Evolutionary conservation across 768 basidiomycete species (phyloP).

Genomic region (Termitomyces titanicus): DNA sequence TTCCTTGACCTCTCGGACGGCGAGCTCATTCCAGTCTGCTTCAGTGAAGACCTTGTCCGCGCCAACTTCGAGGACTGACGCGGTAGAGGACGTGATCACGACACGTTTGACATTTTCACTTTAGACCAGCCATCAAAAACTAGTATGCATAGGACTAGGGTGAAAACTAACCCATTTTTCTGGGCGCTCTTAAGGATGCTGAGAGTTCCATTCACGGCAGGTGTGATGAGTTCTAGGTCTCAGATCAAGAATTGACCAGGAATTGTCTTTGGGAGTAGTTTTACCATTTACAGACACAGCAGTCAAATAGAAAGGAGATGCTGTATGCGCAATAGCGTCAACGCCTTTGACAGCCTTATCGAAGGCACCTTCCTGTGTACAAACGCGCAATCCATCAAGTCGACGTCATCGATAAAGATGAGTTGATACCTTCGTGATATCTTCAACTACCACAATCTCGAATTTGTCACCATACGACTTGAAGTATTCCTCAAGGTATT

Average conservation of each 20-base stretch:
- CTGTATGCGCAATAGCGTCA: conserved; percentile 59
- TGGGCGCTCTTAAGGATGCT: conserved; percentile 56
- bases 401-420: not conserved
- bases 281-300: conserved; percentile 33
- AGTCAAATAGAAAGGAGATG: conserved; percentile 51
- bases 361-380: conserved; percentile 52
- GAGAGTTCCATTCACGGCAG: conserved; percentile 70
- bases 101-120: conserved; percentile 46
- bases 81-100: conserved; percentile 58
- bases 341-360: conserved; percentile 69
- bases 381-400: not conserved
- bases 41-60: conserved; percentile 35
- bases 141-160: not conserved
- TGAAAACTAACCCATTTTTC: conserved; percentile 42
- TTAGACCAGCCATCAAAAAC: not conserved
- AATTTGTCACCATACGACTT: conserved; percentile 22
- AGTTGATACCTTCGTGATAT: conserved; percentile 19
- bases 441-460: conserved; percentile 22
- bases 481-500: conserved; percentile 18
- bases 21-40: conserved; percentile 55
- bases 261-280: not conserved
- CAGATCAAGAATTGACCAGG: not conserved
- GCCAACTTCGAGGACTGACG: conserved; percentile 34
- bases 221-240: conserved; percentile 55
- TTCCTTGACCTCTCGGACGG: conserved; percentile 42